Evolutionary conservation across 345 rosid genomes (phyloP).

Genomic region (Ricinus communis): DNA sequence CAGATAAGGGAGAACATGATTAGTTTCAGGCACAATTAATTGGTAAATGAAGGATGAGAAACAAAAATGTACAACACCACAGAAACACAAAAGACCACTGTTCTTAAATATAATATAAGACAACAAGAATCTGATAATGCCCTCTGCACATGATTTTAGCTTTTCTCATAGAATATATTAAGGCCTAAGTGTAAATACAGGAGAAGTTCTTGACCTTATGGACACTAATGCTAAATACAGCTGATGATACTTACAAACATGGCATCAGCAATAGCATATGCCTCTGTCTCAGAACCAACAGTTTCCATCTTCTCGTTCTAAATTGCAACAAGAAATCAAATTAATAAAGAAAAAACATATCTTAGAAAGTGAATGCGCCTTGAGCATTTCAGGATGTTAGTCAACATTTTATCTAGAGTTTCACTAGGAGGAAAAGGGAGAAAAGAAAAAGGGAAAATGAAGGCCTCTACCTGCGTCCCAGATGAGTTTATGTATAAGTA

Average conservation of each 20-base stretch:
- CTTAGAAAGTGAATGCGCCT: neutral
- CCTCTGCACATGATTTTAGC: neutral
- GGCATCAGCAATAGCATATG: slow-evolving; percentile 82
- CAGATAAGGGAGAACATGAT: slow-evolving; percentile 16
- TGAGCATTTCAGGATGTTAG: neutral
- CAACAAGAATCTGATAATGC: neutral
- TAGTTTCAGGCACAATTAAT: slow-evolving; percentile 11
- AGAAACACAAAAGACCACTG: neutral
- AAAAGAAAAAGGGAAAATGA: too few species aligned
- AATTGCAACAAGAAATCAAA: slow-evolving; percentile 23
- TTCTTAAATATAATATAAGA: neutral
- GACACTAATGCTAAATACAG: neutral
- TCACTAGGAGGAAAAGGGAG: neutral
- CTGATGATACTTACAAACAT: slow-evolving; percentile 62
- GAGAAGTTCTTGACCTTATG: too few species aligned
- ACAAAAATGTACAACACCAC: neutral
- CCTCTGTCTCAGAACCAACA: slow-evolving; percentile 92
- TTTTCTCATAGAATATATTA: neutral
- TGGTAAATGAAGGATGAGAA: neutral
- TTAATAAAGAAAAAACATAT: slow-evolving; percentile 8
- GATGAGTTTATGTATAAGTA: slow-evolving; percentile 79
- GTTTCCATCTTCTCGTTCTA: slow-evolving; percentile 84
- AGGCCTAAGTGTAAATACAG: too few species aligned
- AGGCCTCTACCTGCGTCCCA: slow-evolving; percentile 69
- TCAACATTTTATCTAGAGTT: slow-evolving; percentile 2